A percentile compares a stretch with the other conserved stretches of the same genome.
Conservation (phyloP, 371 early-diverging fungal species). For the Mucor irregularis region DNA sequence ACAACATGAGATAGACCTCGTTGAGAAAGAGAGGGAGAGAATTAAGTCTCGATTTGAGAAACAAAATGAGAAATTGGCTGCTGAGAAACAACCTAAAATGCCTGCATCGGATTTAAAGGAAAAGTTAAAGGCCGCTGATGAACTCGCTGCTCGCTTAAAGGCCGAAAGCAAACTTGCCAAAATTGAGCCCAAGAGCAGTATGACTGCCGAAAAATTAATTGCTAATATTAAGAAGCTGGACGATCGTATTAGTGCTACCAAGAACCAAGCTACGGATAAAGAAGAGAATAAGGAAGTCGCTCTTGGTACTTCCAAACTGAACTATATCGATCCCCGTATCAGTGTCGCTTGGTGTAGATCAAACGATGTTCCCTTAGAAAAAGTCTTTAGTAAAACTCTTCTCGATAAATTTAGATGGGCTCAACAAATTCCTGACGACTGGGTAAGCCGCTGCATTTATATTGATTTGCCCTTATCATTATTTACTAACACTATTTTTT, state of each 20-base stretch:
- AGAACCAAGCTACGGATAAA: constrained; percentile 77
- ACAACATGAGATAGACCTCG: constrained; percentile 54
- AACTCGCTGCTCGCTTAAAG: constrained; percentile 39
- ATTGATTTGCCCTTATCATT: not conserved
- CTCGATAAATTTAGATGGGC: constrained; percentile 98
- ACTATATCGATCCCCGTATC: constrained; percentile 98
- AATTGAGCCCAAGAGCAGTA: constrained; percentile 33
- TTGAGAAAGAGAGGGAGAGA: constrained; percentile 65
- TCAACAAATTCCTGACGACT: constrained; percentile 69
- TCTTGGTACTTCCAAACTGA: constrained; percentile 95
- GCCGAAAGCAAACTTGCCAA: constrained; percentile 54
- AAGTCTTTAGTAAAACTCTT: constrained; percentile 89
- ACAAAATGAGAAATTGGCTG: constrained; percentile 69
- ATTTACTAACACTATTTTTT: not conserved
- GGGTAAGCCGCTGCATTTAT: constrained; percentile 57
- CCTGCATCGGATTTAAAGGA: constrained; percentile 58
- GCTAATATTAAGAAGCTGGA: constrained; percentile 67
- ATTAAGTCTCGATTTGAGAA: constrained; percentile 65
- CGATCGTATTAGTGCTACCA: constrained; percentile 66
- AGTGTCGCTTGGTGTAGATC: constrained; percentile 92
- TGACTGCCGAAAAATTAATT: constrained; percentile 64
- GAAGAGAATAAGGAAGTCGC: constrained; percentile 98
- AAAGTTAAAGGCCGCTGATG: constrained; percentile 56
- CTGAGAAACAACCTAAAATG: constrained; percentile 51
- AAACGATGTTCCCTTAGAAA: constrained; percentile 86